Evolutionary conservation across 1,284 basidiomycete species (phyloP).

Genomic region (Vanrija sp.): DNA sequence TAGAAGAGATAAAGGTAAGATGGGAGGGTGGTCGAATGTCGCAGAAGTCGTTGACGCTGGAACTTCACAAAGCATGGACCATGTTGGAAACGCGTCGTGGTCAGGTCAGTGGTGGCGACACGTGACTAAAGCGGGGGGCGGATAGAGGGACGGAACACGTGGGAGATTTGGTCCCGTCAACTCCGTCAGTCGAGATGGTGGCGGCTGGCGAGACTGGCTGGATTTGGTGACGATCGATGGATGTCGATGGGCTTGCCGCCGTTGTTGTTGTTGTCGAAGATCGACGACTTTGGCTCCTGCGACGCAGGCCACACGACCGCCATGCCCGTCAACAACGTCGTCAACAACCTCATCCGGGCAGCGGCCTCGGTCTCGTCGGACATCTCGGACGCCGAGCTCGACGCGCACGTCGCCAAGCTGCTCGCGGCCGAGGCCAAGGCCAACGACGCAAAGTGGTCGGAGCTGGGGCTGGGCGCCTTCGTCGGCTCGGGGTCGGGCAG

Average conservation of each 20-base stretch:
- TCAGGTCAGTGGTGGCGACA: not conserved
- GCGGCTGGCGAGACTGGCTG: not conserved
- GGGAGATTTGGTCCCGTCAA: not conserved
- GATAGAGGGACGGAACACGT: not conserved
- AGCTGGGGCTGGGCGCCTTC: conserved; percentile 44
- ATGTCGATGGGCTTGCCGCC: too few relatives aligned
- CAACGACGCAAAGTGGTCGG: conserved; percentile 62
- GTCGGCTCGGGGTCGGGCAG: conserved; percentile 48
- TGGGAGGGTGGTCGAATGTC: not conserved
- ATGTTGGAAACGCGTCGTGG: conserved; percentile 1
- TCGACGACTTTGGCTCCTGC: too few relatives aligned
- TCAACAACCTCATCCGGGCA: conserved; percentile 76
- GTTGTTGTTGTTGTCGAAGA: not conserved
- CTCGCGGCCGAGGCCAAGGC: conserved; percentile 85
- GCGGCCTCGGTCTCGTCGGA: conserved; percentile 62
- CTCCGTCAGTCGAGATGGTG: not conserved
- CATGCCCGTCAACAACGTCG: conserved; percentile 67
- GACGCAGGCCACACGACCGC: not conserved
- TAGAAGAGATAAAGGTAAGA: too few relatives aligned
- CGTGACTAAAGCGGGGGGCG: conserved; percentile 4
- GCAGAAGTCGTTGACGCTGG: not conserved
- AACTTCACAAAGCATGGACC: not conserved
- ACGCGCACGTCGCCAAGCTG: conserved; percentile 79
- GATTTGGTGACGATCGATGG: too few relatives aligned
- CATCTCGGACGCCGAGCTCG: conserved; percentile 76